Percentiles rank a stretch among this genome's conserved stretches.
Conservation (phyloP, 2,329 filamentous ascomycete species). For the Lachnellula cervina region DNA sequence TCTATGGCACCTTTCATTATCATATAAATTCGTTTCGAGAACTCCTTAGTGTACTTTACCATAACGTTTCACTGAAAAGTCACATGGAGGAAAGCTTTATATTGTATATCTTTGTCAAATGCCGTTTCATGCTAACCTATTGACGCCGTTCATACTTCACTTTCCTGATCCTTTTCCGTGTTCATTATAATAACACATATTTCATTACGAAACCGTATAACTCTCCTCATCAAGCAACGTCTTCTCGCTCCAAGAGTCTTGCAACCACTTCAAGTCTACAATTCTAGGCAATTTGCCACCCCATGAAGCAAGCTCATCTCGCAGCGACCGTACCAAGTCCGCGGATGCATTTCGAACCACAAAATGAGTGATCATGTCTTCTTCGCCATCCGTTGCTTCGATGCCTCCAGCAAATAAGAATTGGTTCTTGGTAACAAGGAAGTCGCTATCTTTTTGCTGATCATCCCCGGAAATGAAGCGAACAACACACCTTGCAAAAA, state of each 20-base stretch:
- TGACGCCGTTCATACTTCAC: no score
- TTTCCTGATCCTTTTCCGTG: no score
- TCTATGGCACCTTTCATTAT: no score
- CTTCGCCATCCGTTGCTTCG: neutral
- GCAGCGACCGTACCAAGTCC: conserved; percentile 40
- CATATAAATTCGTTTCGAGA: no score
- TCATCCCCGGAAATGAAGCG: conserved; percentile 37
- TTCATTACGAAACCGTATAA: conserved; percentile 33
- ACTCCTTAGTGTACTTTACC: no score
- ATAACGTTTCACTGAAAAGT: no score
- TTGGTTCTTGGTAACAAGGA: conserved; percentile 49
- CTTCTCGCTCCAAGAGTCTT: conserved; percentile 72
- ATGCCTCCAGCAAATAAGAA: conserved; percentile 66
- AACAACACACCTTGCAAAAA: conserved; percentile 44
- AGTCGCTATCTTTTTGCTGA: conserved; percentile 25
- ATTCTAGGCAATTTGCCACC: conserved; percentile 58
- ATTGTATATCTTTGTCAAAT: no score
- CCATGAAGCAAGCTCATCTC: conserved; percentile 40
- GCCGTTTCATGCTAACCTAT: no score
- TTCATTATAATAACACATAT: neutral
- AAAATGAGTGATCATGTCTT: conserved; percentile 62
- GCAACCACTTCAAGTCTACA: conserved; percentile 68
- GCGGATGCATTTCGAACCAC: conserved; percentile 48
- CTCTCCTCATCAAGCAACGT: conserved; percentile 77
- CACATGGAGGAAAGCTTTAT: no score